These are phyloP conservation scores for Pycnococcus provasolii DNA, from an alignment of 139 green algal genomes.

Conservation along the genomic window DNA sequence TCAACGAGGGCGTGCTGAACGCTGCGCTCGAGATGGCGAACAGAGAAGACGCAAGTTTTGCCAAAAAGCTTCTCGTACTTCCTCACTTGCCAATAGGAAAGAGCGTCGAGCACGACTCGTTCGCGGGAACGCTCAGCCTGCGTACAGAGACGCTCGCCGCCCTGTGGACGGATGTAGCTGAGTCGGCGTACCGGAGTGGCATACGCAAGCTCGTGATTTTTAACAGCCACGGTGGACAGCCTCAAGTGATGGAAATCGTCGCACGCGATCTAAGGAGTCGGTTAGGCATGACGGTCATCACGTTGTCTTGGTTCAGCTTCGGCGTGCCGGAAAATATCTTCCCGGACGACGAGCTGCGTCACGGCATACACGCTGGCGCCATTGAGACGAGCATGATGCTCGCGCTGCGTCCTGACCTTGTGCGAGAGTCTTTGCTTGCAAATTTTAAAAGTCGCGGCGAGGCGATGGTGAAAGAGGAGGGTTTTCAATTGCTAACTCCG, in stretches of 20 bases:
- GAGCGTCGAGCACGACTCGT: conserved; percentile 17
- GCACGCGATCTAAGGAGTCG: conserved; percentile 14
- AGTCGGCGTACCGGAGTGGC: conserved; percentile 6
- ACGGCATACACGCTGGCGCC: conserved; percentile 20
- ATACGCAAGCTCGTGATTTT: conserved; percentile 19
- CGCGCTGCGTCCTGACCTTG: conserved; percentile 15
- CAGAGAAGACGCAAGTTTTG: neutral
- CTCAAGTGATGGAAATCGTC: conserved; percentile 25
- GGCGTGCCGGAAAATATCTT: conserved; percentile 7
- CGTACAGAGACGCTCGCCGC: conserved; percentile 7
- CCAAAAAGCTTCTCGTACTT: neutral
- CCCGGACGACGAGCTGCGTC: conserved; percentile 9
- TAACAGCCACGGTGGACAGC: conserved; percentile 23
- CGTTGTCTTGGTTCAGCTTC: conserved; percentile 15
- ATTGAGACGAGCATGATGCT: conserved; percentile 26
- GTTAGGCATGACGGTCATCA: conserved; percentile 18
- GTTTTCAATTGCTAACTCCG: conserved; percentile 15
- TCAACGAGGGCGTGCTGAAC: conserved; percentile 20
- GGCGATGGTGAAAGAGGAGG: conserved; percentile 1
- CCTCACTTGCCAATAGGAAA: conserved; percentile 3
- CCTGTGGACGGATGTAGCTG: conserved; percentile 22
- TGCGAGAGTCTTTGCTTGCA: neutral
- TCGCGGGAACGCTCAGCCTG: conserved; percentile 18
- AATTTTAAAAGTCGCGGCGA: neutral
- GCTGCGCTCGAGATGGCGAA: conserved; percentile 1